Base-by-base conservation (phyloP, 805 yeast genomes). In the Wickerhamomyces mucosus region DNA sequence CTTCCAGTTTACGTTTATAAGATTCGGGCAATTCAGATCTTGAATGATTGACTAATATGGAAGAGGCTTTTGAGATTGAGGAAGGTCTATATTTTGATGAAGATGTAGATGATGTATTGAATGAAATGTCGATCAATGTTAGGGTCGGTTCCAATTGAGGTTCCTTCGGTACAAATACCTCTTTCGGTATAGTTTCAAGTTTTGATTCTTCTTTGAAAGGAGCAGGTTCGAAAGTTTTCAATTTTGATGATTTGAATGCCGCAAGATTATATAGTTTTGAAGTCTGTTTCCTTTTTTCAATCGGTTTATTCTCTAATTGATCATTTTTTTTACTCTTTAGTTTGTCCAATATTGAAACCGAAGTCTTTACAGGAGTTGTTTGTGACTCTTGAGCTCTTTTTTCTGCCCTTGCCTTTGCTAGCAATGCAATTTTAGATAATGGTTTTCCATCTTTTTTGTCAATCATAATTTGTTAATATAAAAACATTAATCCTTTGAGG, bases 381-480 rank as follows among this genome's bases (percentile, higher is more conserved):
- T 9, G 10, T 29, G 21, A 25, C 7, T 23, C 27, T 14, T 15
- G n/a, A 4, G 35, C 17, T 26, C 39, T 31, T 18, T 46, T 36
- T 4, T 36, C 14, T 3, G 48, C 46, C 27, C 50, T 37, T 16
- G 45, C 43, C 33, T 45, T 46, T 6, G 50, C 49, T 30, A 46
- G 30, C 7, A 38, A 37, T 10, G 45, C 43, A 6, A 48, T 40
- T 26, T 45, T 47, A 7, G 50, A 45, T 29, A 46, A 16, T 4
- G 11, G 11, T 23, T 23, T 23, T 9, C 26, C 26, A 8, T 13
- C 26, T 5, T 15, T 12, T 6, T 7, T 12, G n/a, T 21, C 13
- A 23, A 14, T 23, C 13, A 23, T 23, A 23, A 14, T 16, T 23
- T 13, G 16, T 13, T 11, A 6, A 13, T 7, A 14, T 9, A 6